Evolutionary conservation across 257 asterid species (phyloP).

Genomic region (Verbascum thapsus): DNA sequence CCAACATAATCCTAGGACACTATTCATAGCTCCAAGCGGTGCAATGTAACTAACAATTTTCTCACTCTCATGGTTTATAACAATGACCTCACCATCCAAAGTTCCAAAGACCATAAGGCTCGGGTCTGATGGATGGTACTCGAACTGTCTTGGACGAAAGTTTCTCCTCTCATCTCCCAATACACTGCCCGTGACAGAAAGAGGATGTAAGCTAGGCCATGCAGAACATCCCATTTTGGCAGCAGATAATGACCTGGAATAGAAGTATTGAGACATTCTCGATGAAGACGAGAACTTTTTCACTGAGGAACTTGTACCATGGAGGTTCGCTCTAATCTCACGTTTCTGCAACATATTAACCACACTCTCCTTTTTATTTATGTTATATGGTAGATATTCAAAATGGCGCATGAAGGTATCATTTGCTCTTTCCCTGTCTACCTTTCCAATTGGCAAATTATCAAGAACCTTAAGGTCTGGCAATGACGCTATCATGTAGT

Average conservation of each 20-base stretch:
- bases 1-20: slow-evolving; percentile 93
- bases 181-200: slow-evolving; percentile 47
- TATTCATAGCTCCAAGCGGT: slow-evolving; percentile 85
- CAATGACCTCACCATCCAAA: slow-evolving; percentile 87
- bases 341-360: slow-evolving; percentile 68
- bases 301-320: slow-evolving; percentile 43
- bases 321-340: slow-evolving; percentile 59
- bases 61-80: slow-evolving; percentile 81
- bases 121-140: slow-evolving; percentile 92
- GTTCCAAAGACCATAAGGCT: slow-evolving; percentile 97
- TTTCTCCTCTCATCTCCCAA: slow-evolving; percentile 67
- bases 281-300: slow-evolving; percentile 36
- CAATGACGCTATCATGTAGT: slow-evolving; percentile 77
- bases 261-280: slow-evolving; percentile 57
- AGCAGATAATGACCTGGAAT: slow-evolving; percentile 84
- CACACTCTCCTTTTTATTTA: slow-evolving; percentile 60
- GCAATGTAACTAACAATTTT: slow-evolving; percentile 72
- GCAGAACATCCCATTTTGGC: slow-evolving; percentile 83
- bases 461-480: slow-evolving; percentile 74
- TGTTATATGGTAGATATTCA: slow-evolving; percentile 79
- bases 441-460: slow-evolving; percentile 59
- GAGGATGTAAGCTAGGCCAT: slow-evolving; percentile 75
- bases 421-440: slow-evolving; percentile 66
- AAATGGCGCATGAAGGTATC: slow-evolving; percentile 53
- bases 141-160: slow-evolving; percentile 88